Evolutionary conservation across 306 rosid genomes (phyloP), one percentile per base, ranked within the genome.

Genomic region (Sechiopsis laciniata): DNA sequence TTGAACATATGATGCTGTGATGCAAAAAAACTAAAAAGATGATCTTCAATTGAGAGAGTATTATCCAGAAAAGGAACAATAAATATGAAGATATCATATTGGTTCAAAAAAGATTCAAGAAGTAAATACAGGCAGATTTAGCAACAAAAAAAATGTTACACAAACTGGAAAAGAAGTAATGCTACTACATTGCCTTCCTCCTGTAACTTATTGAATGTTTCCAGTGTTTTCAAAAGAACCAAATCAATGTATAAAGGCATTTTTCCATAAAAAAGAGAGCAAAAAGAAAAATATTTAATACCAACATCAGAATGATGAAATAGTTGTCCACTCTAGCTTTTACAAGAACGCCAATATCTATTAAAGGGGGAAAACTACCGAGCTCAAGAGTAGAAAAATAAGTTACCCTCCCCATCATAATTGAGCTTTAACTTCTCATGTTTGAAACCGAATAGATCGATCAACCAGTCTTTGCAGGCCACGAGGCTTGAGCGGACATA

Each of bases 401-500:
- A 51, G 45, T 70, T 70, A 70, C 74, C 74, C 74, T 70, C 45
- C 46, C 22, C 59, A 15, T 15, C 24, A 10, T 24, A 16, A 16
- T 50, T 26, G 59, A 70, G 53, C 45, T 16, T 22, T 13, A 50
- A 70, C 48, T 8, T 16, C 67, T 22, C 21, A 21, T 26, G 42
- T 58, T 73, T 17, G 7, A 63, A 73, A 56, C 24, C 16, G 45
- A 48, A 60, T 45, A 29, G 76, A 57, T 62, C 35, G 64, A 77
- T 78, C 78, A 84, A 58, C 55, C 75, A 71, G 66, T 55, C 61
- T 79, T 90, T 7, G 94, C 3, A 12, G 98, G 98, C 97, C 97
- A 93, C 54, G 98, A 81, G 72, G 97, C 98, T 85, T 93, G 98
- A 74, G 98, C 97, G 66, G 99, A 94, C 97, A 94, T 94, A 54